Evolutionary conservation across 176 grass and related monocot species (phyloP), one percentile per base, ranked within the genome.

Genomic region (Secale cereale): DNA sequence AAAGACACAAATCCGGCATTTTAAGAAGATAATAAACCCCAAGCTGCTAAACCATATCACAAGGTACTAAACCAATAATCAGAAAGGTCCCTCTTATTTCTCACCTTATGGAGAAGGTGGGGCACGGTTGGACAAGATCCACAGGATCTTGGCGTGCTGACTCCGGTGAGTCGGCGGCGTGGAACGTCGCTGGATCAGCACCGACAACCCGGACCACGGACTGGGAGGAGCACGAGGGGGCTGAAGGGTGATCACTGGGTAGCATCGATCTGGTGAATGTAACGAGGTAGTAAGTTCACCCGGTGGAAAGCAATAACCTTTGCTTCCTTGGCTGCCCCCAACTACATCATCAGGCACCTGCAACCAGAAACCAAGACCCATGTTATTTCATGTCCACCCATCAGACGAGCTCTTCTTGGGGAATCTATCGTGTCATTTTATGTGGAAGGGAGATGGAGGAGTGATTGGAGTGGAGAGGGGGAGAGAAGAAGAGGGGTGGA

Each of bases 41-140:
- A 59, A 30, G 14, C 71, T 50, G 74, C 81, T 81, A 88, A 84
- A 78, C 59, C 67, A 79, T 71, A 83, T 83, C 43, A 46, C 22
- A 59, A 87, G 77, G 63, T 65, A 84, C 46, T 62, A 33, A 75
- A 92, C 26, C 14, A 41, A 77, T 75, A 74, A 50, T 50, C 41
- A 50, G 65, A 75, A 45, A 86, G 79, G 23, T 61, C 70, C 65
- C 61, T 80, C 78, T 37, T 60, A 45, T 73, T 45, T 84, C 66
- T 94, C 90, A 97, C 97, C 97, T 94, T 87, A 99, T 99, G 29
- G 91, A 99, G 86, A 99, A 99, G 40, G 91, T 91, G 82, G 90
- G 86, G 71, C 65, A 77, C 31, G 86, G 88, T 88, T 85, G 76
- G 45, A 88, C 90, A 72, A 90, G 81, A 81, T 93, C 95, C 79